phyloP scores from a whole-genome alignment of 2,329 filamentous ascomycete species.

The Magnaporthales sp. region DNA sequence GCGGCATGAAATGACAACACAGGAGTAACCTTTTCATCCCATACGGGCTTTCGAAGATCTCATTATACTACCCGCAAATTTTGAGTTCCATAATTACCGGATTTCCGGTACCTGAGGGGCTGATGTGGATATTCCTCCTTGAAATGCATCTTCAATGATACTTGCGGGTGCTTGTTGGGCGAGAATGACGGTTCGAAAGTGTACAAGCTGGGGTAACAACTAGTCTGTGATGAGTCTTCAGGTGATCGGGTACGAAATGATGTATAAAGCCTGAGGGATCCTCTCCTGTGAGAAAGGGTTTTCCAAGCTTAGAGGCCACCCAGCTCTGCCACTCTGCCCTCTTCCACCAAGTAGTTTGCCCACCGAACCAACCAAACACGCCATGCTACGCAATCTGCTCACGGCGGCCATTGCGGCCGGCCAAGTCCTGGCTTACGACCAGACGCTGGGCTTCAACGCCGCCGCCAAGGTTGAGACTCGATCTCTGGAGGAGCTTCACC shows the following conservation, averaged over 20 bases:
- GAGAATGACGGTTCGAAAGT: too few species aligned
- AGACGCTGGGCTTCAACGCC: neutral
- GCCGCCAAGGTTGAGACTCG: constrained; percentile 16
- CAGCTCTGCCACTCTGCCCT: neutral
- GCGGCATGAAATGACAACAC: neutral
- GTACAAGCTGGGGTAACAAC: neutral
- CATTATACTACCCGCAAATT: neutral
- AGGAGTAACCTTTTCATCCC: neutral
- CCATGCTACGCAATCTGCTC: neutral
- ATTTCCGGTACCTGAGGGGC: too few species aligned
- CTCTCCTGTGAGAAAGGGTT: neutral
- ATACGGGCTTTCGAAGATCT: neutral
- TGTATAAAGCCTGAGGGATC: neutral
- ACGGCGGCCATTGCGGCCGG: neutral
- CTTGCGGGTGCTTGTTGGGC: too few species aligned
- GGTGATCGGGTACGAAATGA: neutral
- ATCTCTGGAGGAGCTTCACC: constrained; percentile 38
- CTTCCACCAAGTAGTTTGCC: too few species aligned
- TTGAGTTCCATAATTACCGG: neutral
- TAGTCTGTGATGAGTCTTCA: neutral
- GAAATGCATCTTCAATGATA: too few species aligned
- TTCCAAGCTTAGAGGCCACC: neutral
- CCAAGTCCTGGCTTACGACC: neutral
- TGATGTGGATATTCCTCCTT: too few species aligned
- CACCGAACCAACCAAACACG: neutral